A percentile compares a stretch with the other conserved stretches of the same genome.
These are phyloP conservation scores for Iris pallida DNA, from an alignment of 116 monocot genomes.

Conservation along the genomic window DNA sequence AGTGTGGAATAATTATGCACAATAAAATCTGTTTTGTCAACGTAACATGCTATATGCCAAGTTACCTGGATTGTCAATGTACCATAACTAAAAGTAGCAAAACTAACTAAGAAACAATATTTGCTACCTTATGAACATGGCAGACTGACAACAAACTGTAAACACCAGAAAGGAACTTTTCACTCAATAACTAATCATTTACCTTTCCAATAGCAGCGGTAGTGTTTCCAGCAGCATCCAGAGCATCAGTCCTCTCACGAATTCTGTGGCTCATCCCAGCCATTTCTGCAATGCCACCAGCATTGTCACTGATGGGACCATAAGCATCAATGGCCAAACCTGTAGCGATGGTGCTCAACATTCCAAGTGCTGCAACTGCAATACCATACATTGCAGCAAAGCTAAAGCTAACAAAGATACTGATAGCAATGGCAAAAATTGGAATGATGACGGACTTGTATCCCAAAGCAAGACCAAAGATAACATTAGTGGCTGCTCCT, in stretches of 20 bases:
- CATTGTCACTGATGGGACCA: conserved; percentile 47
- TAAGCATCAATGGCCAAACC: conserved; percentile 95
- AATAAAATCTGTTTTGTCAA: too few species aligned
- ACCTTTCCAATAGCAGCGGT: conserved; percentile 70
- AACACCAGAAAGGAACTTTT: too few species aligned
- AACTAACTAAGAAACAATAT: too few species aligned
- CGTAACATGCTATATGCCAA: too few species aligned
- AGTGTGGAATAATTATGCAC: too few species aligned
- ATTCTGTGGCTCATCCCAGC: conserved; percentile 73
- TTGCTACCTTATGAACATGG: too few species aligned
- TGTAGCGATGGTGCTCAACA: conserved; percentile 96
- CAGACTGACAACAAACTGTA: not conserved
- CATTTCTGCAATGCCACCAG: conserved; percentile 49
- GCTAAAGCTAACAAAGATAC: conserved; percentile 37
- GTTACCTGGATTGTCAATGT: too few species aligned
- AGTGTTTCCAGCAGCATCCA: conserved; percentile 49
- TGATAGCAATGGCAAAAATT: conserved; percentile 49
- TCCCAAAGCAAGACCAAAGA: conserved; percentile 63
- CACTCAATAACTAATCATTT: conserved; percentile 32
- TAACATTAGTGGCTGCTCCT: conserved; percentile 50
- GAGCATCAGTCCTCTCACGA: conserved; percentile 54
- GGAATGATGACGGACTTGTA: conserved; percentile 76
- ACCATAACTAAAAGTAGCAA: too few species aligned
- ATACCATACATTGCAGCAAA: conserved; percentile 54
- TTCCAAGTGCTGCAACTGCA: conserved; percentile 92